Base-by-base conservation (phyloP, 208 protist genomes). In the Crithidia brevicula region DNA sequence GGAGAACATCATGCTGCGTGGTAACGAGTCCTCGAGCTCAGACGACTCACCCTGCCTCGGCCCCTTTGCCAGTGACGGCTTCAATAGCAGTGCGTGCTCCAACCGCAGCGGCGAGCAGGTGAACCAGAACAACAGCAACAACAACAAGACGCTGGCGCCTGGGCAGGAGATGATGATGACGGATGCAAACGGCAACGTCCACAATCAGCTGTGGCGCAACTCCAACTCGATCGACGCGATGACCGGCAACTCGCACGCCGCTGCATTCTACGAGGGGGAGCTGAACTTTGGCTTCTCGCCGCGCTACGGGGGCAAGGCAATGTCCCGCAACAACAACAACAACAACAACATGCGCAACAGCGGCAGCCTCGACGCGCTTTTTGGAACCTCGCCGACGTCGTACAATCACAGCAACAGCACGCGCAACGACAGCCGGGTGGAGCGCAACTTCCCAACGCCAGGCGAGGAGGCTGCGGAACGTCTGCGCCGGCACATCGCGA, bases 1-100 rank as follows among this genome's bases (percentile, higher is more conserved):
- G 20, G 96, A 98, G 71, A 98, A 98, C 80, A 86, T 98, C 36
- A 95, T 98, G 84, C 81, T 98, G 61, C 74, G 61, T 18, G 59
- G 47, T 49, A 63, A 46, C 34, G 47, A 64, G 15, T 33, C 74
- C 0, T 30, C 23, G 34, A 61, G 49, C 56, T 45, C 46, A 4
- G 33, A 56, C 22, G 60, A 53, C 28, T 66, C 64, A 28, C 70
- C 69, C 15, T 30, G 59, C 1, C 54, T 65, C 16, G 62, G 53
- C n/a, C 49, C 70, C 13, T 65, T 53, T 46, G 11, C 33, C 15
- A 53, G 30, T 38, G 70, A 76, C 33, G 52, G 45, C 51, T 34
- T 56, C 63, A 65, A 65, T 45, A 65, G 51, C 63, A 63, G 53
- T 42, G 43, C 13, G 53, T 68, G 34, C 33, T 65, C 34, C 43